Conservation (phyloP, 306 rosid species). For the Purshia tridentata region DNA sequence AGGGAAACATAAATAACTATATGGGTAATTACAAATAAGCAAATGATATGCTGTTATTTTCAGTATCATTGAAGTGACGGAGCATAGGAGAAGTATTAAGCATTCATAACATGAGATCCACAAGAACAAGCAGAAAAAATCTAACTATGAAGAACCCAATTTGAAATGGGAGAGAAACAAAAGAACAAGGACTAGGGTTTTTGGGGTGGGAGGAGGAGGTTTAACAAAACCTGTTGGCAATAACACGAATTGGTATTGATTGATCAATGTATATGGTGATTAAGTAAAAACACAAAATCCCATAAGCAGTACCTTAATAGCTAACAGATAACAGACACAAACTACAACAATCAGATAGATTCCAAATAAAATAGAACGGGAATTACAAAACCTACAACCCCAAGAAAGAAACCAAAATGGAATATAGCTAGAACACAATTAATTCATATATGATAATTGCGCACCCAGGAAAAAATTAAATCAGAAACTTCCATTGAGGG, state of each 20-base stretch:
- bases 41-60: neutral
- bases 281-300: neutral
- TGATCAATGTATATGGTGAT: neutral
- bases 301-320: neutral
- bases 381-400: neutral
- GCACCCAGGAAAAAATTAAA: neutral
- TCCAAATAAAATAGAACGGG: neutral
- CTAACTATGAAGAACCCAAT: neutral
- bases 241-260: neutral
- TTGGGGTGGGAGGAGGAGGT: neutral
- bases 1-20: constrained; percentile 25
- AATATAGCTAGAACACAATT: neutral
- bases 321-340: neutral
- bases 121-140: neutral
- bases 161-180: neutral
- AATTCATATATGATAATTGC: neutral
- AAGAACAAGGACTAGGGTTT: neutral
- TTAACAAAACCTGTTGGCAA: neutral
- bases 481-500: neutral
- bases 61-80: constrained; percentile 13
- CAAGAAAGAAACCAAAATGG: neutral
- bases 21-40: neutral
- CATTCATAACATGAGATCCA: constrained; percentile 4
- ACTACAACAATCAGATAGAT: neutral
- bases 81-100: neutral